Percentiles rank a stretch among this genome's conserved stretches.
Evolutionary conservation across 345 rosid species (phyloP).

Genomic region (Excoecaria cochinchinensis): DNA sequence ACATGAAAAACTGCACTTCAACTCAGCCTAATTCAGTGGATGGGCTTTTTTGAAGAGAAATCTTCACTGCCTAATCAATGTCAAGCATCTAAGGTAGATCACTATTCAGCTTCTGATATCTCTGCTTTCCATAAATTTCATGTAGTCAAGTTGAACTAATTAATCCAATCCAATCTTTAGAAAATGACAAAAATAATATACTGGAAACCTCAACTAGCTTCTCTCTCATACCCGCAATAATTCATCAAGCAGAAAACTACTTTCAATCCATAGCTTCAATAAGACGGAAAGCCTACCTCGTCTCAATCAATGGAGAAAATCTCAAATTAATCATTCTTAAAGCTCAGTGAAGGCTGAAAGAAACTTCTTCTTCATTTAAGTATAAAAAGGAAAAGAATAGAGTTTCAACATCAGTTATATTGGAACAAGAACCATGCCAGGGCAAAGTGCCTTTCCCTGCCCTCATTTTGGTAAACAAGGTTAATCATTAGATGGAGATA

Average conservation of each 20-base stretch:
- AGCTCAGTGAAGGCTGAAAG: background rate
- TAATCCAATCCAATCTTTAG: background rate
- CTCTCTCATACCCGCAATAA: background rate
- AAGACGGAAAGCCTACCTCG: background rate
- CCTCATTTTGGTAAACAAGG: background rate
- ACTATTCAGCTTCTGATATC: background rate
- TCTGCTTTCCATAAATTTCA: background rate
- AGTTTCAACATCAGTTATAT: background rate
- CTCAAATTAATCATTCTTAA: background rate
- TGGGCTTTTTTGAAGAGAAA: conserved; percentile 5
- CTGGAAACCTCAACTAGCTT: background rate
- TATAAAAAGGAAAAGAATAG: background rate
- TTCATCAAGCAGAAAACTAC: background rate
- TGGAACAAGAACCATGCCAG: background rate
- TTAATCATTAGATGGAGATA: too few species aligned
- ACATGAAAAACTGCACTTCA: conserved; percentile 1
- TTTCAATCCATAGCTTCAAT: conserved; percentile 4
- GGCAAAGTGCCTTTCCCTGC: background rate
- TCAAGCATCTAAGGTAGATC: background rate
- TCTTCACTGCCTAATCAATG: conserved; percentile 16
- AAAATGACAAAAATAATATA: background rate
- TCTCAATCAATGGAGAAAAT: background rate
- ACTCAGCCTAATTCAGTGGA: conserved; percentile 12
- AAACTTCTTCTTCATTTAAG: background rate
- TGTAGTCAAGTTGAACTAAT: background rate